Conservation (phyloP, 352 stramenopile species). For the Globisporangium nagaii region DNA sequence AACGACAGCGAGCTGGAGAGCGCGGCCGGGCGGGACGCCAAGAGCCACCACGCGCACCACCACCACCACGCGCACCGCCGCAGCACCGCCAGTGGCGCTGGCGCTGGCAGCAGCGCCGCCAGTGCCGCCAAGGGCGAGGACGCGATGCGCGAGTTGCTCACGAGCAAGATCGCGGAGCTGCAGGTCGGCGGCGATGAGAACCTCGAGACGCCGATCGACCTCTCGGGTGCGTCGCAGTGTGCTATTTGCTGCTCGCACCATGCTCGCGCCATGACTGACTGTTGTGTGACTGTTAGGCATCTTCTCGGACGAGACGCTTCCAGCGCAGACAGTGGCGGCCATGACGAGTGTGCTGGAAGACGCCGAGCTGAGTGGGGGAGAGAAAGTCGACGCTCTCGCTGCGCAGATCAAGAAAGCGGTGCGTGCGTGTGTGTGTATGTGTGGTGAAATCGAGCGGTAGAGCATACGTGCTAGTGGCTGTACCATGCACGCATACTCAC, state of each 20-base stretch:
- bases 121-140: constrained; percentile 30
- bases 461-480: background rate
- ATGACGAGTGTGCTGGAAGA: constrained; percentile 35
- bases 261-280: no score
- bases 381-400: constrained; percentile 38
- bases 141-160: constrained; percentile 66
- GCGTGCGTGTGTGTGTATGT: background rate
- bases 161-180: constrained; percentile 82
- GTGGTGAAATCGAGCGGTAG: background rate
- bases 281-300: constrained; percentile 29
- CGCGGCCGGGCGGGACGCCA: constrained; percentile 9
- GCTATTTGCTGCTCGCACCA: no score
- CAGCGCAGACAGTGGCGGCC: constrained; percentile 22
- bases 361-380: constrained; percentile 26
- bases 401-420: constrained; percentile 42
- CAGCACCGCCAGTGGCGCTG: constrained; percentile 16
- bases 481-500: no score
- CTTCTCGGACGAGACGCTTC: constrained; percentile 55
- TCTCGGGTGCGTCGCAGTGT: constrained; percentile 30
- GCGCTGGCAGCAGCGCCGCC: constrained; percentile 6
- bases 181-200: constrained; percentile 79
- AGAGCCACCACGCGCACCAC: constrained; percentile 17
- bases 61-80: constrained; percentile 17
- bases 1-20: constrained; percentile 3
- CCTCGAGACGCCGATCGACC: constrained; percentile 64